A percentile compares a stretch with the other conserved stretches of the same genome.
phyloP scores from a whole-genome alignment of 2,329 filamentous ascomycete species.

The Trichoderma asperellum region DNA sequence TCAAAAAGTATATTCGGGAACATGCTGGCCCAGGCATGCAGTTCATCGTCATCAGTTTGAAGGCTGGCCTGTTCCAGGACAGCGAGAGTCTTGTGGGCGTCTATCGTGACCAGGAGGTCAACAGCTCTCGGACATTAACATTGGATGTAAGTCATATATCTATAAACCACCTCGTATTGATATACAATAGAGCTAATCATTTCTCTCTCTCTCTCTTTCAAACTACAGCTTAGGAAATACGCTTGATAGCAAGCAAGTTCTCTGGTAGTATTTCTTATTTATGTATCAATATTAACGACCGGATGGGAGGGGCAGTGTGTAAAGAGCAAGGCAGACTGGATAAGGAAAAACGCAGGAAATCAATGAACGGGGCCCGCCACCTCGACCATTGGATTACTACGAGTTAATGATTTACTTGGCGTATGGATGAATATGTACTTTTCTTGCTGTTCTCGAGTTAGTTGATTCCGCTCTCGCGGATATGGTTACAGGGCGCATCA shows the following conservation, averaged over 20 bases:
- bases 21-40: constrained; percentile 97
- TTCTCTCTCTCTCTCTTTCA: not conserved
- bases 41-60: constrained; percentile 97
- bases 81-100: constrained; percentile 95
- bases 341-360: constrained; percentile 21
- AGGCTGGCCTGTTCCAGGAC: constrained; percentile 93
- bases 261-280: constrained; percentile 2
- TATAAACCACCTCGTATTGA: not conserved
- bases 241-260: constrained; percentile 31
- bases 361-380: not conserved
- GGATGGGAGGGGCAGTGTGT: not conserved
- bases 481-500: not conserved
- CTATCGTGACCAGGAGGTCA: constrained; percentile 91
- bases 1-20: constrained; percentile 94
- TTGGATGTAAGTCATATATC: constrained; percentile 80
- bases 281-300: constrained; percentile 25
- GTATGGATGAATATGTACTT: constrained; percentile 13
- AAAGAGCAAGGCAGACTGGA: constrained; percentile 12
- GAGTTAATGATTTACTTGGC: constrained; percentile 27
- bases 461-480: not conserved
- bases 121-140: constrained; percentile 88
- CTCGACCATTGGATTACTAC: constrained; percentile 22
- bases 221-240: constrained; percentile 42
- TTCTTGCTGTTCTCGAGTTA: not conserved
- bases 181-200: constrained; percentile 27